phyloP scores from a whole-genome alignment of 768 basidiomycete species.

The Podaxis mareebaensis region DNA sequence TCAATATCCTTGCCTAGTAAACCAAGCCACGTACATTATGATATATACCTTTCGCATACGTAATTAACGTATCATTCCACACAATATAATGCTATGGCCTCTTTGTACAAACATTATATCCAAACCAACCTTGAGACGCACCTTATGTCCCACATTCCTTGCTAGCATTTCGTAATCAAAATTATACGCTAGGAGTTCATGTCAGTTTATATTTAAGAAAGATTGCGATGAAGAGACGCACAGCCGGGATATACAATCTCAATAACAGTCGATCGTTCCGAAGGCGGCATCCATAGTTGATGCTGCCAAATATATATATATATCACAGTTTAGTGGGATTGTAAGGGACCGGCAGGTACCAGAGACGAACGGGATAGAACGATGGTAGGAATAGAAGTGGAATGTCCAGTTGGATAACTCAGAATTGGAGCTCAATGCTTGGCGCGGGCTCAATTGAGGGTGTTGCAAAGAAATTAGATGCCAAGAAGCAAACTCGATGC shows the following conservation, averaged over 20 bases:
- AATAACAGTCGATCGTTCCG: constrained; percentile 62
- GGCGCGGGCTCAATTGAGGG: background rate
- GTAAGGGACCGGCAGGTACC: background rate
- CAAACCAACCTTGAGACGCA: constrained; percentile 19
- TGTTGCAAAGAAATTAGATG: background rate
- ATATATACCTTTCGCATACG: constrained; percentile 31
- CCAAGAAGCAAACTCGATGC: background rate
- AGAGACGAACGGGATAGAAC: background rate
- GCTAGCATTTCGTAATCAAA: constrained; percentile 46
- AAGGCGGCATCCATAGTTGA: constrained; percentile 69
- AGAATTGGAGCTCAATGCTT: background rate
- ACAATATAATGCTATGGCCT: constrained; percentile 53
- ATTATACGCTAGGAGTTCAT: constrained; percentile 28
- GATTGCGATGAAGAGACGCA: constrained; percentile 21
- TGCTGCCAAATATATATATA: constrained; percentile 33
- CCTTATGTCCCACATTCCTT: constrained; percentile 41
- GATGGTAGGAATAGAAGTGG: background rate
- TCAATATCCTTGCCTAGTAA: background rate
- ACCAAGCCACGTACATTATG: constrained; percentile 24
- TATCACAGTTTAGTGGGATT: background rate
- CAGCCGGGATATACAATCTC: constrained; percentile 68
- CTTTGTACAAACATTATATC: background rate
- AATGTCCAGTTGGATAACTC: background rate
- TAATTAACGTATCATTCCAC: constrained; percentile 66
- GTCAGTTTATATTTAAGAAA: background rate